Base-by-base conservation (phyloP, 169 alveolate genomes). In the Toxoplasma gondii region DNA sequence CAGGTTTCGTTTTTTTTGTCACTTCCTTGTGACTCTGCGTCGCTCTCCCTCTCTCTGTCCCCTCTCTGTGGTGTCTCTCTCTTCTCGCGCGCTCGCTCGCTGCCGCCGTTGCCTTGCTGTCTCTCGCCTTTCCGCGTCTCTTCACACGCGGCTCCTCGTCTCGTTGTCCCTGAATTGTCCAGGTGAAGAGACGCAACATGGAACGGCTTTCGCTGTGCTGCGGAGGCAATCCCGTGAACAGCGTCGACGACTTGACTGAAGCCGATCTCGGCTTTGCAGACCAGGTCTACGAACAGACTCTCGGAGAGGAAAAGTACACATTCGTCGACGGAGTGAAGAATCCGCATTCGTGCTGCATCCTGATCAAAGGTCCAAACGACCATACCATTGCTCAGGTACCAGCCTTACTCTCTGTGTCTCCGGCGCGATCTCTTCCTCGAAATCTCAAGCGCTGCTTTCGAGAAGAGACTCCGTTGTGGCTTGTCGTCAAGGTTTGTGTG, bases 241-340 rank as follows among this genome's bases (percentile, higher is more conserved):
- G 99, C 58, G 99, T 99, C 83, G 99, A 99, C 81, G 99, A 99
- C 93, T 96, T 99, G 93, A 38, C 58, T 0, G 81, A 17, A 70
- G 99, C 93, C 83, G 99, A 99, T 96, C 98, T 99, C 82, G 99
- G 99, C 58, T 99, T 96, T 95, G 99, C 99, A 64, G 99, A 98
- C 88, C 86, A 91, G 81, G 99, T 99, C 22, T 98, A 98, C 91
- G 99, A 99, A 96, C 97, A 97, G 88, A 96, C 97, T 41, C 96
- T 99, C 49, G 99, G 99, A 44, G 99, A 99, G 82, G 99, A 99
- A 81, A 99, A 99, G 96, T 99, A 97, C 96, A 99, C 99, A 12
- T 99, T 98, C 94, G 98, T 99, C 82, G 99, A 99, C 95, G 99
- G 90, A 4, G 99, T 98, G 34, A 96, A 97, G 91, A 97, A 99